Percentiles rank a stretch among this genome's conserved stretches.
These are phyloP conservation scores for Penicillium atrosanguineum DNA, from an alignment of 495 filamentous ascomycete species.

Conservation along the genomic window DNA sequence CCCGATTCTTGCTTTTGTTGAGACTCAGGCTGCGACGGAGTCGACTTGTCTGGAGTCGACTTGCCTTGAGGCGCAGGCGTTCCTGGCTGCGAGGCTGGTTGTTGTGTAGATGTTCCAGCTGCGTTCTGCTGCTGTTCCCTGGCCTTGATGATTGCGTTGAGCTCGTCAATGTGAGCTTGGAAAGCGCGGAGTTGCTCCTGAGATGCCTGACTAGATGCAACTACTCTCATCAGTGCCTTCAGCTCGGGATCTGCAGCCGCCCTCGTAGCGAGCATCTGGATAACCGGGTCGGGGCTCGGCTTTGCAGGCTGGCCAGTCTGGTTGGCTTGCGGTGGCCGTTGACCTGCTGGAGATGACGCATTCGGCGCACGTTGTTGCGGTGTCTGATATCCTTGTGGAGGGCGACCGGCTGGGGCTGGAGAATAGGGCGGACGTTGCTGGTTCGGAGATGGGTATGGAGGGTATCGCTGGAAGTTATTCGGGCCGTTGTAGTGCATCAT, in stretches of 20 bases:
- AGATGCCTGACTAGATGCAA: conserved; percentile 81
- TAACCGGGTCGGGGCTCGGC: conserved; percentile 82
- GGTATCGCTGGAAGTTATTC: conserved; percentile 49
- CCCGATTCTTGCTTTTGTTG: conserved; percentile 22
- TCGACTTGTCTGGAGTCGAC: conserved; percentile 19
- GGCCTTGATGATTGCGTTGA: conserved; percentile 62
- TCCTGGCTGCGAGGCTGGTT: conserved; percentile 18
- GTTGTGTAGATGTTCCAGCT: conserved; percentile 16
- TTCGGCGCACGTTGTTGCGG: conserved; percentile 30
- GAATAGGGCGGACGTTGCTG: conserved; percentile 33
- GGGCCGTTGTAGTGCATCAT: conserved; percentile 71
- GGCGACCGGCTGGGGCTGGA: conserved; percentile 26
- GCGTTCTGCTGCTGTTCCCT: conserved; percentile 40
- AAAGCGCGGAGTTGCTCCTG: conserved; percentile 81
- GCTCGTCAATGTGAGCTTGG: conserved; percentile 87
- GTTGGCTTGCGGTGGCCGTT: conserved; percentile 34
- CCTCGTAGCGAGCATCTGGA: conserved; percentile 84
- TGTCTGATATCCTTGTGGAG: conserved; percentile 27
- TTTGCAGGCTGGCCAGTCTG: conserved; percentile 41
- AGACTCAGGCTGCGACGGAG: conserved; percentile 27
- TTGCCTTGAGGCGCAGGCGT: conserved; percentile 25
- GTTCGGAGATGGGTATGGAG: conserved; percentile 49
- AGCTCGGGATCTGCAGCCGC: conserved; percentile 83
- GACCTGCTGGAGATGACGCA: conserved; percentile 27
- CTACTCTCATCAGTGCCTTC: conserved; percentile 94